Evolutionary conservation across 495 filamentous ascomycete species (phyloP), one percentile per base, ranked within the genome.

Genomic region (Darksidea phi): DNA sequence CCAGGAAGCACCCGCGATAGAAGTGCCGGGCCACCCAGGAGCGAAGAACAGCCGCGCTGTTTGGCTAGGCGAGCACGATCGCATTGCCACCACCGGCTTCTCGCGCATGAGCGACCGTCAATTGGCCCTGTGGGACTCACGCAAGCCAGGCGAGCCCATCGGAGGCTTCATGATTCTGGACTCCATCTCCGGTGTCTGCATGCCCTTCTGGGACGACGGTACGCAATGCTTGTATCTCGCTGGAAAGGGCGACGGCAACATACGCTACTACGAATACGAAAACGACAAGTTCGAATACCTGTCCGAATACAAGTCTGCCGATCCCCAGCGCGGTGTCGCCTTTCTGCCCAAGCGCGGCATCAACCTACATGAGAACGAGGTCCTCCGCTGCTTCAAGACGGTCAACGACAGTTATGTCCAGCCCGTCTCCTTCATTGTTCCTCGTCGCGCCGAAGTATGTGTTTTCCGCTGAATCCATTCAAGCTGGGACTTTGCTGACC

Each of bases 121-220:
- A 71, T 80, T 98, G 69, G 94, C 87, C 26, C 81, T 97, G 36
- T 98, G 94, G 94, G 94, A 98, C 79, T 84, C 93, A 45, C 87
- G 90, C 59, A 83, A 84, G 45, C 86, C 86, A 28, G 75, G 74
- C 18, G 87, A 92, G 63, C 94, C 94, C 17, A 85, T 97, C 67
- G 91, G 88, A 28, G 91, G 90, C 3, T 96, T 96, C 75, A 83
- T 84, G 69, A 86, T 84, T 46, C 78, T 98, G 47, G 95, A 97
- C 73, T 90, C 90, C 24, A 95, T 96, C 63, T 97, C 93, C 17
- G 95, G 95, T 68, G 91, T 98, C 46, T 95, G 90, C 79, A 97
- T 98, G 90, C 94, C 94, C 6, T 98, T 98, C 84, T 98, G 94
- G 94, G 94, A 98, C 72, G 95, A 97, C 50, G 88, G 90, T 36